Percentiles rank a stretch among this genome's conserved stretches.
Conservation (phyloP, 805 yeast genomes). For the Pichia thaimueangensis region DNA sequence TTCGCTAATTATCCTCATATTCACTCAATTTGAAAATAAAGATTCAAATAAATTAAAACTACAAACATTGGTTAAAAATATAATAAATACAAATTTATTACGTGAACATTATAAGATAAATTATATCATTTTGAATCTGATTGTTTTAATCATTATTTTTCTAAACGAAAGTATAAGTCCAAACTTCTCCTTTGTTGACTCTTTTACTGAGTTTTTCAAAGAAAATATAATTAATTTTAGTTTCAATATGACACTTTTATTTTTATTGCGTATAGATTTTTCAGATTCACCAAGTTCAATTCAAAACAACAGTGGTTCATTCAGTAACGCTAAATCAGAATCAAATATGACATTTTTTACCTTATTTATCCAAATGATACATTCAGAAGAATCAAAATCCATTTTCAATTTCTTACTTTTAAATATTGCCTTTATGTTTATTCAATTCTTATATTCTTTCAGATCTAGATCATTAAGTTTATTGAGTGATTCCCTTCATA, state of each 20-base stretch:
- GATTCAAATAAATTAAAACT: constrained; percentile 10
- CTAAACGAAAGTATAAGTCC: constrained; percentile 11
- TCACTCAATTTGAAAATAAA: constrained; percentile 27
- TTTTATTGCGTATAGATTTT: constrained; percentile 9
- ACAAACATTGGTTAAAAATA: constrained; percentile 9
- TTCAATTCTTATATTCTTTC: constrained; percentile 87
- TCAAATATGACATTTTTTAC: constrained; percentile 15
- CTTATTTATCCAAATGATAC: constrained; percentile 31
- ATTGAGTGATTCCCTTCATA: constrained; percentile 88
- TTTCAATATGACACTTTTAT: constrained; percentile 13
- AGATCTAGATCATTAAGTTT: constrained; percentile 88
- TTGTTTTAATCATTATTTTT: constrained; percentile 11
- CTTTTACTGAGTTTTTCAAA: constrained; percentile 7
- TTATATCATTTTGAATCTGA: constrained; percentile 16
- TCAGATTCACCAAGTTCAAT: background rate
- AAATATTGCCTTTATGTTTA: constrained; percentile 89
- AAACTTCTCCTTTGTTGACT: constrained; percentile 4
- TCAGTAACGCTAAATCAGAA: background rate
- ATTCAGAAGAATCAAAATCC: constrained; percentile 69
- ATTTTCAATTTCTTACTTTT: constrained; percentile 81
- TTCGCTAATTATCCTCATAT: constrained; percentile 22
- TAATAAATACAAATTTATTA: constrained; percentile 22
- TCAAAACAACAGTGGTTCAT: background rate
- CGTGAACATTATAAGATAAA: constrained; percentile 21
- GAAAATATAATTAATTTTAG: constrained; percentile 11